These are phyloP conservation scores for Fusarium tjaetaba DNA, from an alignment of 2,329 filamentous ascomycete genomes.

Conservation along the genomic window DNA sequence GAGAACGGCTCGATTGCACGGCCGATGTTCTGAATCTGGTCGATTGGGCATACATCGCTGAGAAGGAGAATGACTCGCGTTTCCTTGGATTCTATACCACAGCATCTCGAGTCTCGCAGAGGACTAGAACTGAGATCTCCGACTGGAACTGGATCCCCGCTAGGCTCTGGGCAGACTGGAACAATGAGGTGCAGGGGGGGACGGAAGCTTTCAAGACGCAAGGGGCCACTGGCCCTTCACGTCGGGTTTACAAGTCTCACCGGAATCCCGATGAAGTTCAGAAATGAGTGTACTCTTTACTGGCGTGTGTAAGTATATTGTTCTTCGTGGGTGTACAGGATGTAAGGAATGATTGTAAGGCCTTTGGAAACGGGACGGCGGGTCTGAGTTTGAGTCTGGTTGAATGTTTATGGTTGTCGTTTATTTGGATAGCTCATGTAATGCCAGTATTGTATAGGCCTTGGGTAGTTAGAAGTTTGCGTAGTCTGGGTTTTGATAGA, in stretches of 20 bases:
- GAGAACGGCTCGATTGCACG: not conserved
- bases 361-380: not conserved
- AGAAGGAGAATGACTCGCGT: not conserved
- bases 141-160: not conserved
- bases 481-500: too few relatives aligned
- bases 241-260: not conserved
- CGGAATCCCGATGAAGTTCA: not conserved
- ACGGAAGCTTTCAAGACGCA: not conserved
- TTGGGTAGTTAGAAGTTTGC: not conserved
- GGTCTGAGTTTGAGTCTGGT: not conserved
- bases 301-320: too few relatives aligned
- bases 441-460: not conserved
- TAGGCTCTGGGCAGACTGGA: not conserved
- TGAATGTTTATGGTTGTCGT: not conserved
- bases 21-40: not conserved
- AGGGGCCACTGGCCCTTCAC: not conserved
- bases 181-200: not conserved
- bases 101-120: not conserved
- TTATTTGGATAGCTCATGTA: not conserved
- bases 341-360: not conserved
- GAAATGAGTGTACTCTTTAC: not conserved
- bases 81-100: not conserved
- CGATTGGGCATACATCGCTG: not conserved
- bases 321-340: not conserved
- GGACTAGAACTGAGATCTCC: not conserved